A percentile compares a stretch with the other conserved stretches of the same genome.
Evolutionary conservation across 352 stramenopile genomes (phyloP).

Genomic region (Blastocystis sp.): DNA sequence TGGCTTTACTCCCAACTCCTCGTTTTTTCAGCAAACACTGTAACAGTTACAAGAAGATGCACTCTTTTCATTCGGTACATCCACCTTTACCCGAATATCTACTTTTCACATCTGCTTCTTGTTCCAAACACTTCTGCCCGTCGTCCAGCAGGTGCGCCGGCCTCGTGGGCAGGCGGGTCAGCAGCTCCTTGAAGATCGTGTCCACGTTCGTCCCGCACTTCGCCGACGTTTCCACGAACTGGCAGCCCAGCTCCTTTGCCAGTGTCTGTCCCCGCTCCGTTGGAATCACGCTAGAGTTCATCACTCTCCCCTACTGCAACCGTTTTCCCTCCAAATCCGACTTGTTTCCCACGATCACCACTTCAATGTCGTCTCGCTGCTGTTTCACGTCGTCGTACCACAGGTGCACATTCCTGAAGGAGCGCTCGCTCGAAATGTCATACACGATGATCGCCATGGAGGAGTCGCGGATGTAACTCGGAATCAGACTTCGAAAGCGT

Average conservation of each 20-base stretch:
- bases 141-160: constrained; percentile 1
- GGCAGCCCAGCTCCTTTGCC: constrained; percentile 91
- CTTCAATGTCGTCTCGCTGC: constrained; percentile 94
- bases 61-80: background rate
- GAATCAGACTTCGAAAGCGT: constrained; percentile 66
- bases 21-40: constrained; percentile 15
- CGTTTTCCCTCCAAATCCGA: constrained; percentile 93
- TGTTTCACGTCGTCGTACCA: constrained; percentile 97
- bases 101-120: background rate
- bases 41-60: constrained; percentile 6
- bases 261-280: constrained; percentile 95
- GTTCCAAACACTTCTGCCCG: constrained; percentile 23
- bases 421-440: constrained; percentile 71
- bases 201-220: constrained; percentile 91
- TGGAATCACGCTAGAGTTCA: constrained; percentile 80
- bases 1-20: background rate
- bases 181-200: constrained; percentile 94
- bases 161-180: constrained; percentile 86
- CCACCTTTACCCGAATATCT: constrained; percentile 62
- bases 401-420: constrained; percentile 96
- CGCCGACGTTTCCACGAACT: constrained; percentile 98
- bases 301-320: constrained; percentile 70
- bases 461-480: constrained; percentile 66
- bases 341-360: constrained; percentile 99
- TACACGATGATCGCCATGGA: constrained; percentile 54